A percentile compares a stretch with the other conserved stretches of the same genome.
phyloP scores from a whole-genome alignment of 306 rosid genomes.

The Gastrolobium villosum region DNA sequence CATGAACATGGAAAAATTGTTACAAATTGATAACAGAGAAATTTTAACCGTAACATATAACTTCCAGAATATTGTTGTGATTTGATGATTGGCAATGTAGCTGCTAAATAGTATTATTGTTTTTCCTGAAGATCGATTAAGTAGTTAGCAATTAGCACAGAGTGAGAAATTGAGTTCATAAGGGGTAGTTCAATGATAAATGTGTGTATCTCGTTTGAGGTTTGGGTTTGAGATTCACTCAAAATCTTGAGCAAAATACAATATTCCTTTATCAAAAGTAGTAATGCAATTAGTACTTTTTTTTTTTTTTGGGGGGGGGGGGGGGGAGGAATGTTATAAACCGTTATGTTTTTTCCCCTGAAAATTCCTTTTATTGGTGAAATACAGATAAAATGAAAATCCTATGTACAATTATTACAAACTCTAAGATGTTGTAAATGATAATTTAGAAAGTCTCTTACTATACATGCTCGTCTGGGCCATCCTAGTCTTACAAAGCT shows the following conservation, averaged over 20 bases:
- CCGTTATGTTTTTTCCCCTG: not conserved
- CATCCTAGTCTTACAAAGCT: no score
- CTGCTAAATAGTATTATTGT: not conserved
- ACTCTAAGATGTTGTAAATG: no score
- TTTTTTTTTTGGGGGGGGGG: no score
- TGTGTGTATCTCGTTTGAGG: not conserved
- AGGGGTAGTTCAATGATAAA: not conserved
- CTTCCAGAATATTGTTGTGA: not conserved
- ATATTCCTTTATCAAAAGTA: not conserved
- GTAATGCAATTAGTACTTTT: not conserved
- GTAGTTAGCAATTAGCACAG: not conserved
- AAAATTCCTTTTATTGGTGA: not conserved
- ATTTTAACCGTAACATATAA: not conserved
- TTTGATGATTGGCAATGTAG: not conserved
- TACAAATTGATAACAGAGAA: not conserved
- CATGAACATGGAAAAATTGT: not conserved
- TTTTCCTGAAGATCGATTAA: not conserved
- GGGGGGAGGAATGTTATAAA: not conserved
- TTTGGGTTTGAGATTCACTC: not conserved
- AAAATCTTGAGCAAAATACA: not conserved
- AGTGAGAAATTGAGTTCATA: not conserved
- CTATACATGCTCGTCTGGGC: no score
- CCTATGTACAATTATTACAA: not conserved
- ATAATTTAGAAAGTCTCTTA: no score
- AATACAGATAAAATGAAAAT: slow-evolving; percentile 5